Percentiles rank a stretch among this genome's conserved stretches.
Evolutionary conservation across 2,329 filamentous ascomycete genomes (phyloP).

Genomic region (Calonectria pseudoturangicola): DNA sequence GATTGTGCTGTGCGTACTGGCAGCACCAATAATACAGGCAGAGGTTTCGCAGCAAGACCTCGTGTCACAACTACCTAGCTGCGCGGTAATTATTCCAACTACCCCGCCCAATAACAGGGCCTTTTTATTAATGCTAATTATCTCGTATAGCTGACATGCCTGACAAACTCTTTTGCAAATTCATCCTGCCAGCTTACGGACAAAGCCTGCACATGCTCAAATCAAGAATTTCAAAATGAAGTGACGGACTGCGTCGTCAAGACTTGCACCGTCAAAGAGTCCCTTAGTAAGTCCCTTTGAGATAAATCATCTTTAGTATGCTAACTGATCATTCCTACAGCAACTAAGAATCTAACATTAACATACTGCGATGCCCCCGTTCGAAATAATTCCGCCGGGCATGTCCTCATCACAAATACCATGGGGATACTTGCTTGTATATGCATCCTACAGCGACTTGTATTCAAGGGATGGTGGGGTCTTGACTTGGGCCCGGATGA

Average conservation of each 20-base stretch:
- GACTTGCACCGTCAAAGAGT: not conserved
- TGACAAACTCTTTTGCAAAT: not conserved
- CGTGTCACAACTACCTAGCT: not conserved
- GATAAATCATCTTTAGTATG: not conserved
- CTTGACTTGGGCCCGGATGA: not conserved
- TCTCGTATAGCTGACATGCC: not conserved
- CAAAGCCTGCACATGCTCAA: conserved; percentile 3
- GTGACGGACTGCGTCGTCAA: not conserved
- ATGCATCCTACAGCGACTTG: not conserved
- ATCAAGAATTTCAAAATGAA: not conserved
- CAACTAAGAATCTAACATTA: not conserved
- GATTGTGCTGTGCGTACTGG: not conserved
- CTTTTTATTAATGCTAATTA: too few species aligned
- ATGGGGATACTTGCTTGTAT: not conserved
- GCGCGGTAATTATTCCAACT: not conserved
- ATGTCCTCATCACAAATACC: not conserved
- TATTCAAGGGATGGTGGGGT: not conserved
- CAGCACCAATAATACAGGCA: not conserved
- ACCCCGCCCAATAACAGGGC: too few species aligned
- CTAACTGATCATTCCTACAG: not conserved
- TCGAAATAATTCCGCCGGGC: not conserved
- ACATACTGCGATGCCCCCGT: not conserved
- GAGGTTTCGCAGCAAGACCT: not conserved
- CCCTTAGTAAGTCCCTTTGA: not conserved
- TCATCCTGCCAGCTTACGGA: not conserved